Base-by-base conservation (phyloP, 2,329 filamentous ascomycete genomes). In the Colletotrichum karsti region DNA sequence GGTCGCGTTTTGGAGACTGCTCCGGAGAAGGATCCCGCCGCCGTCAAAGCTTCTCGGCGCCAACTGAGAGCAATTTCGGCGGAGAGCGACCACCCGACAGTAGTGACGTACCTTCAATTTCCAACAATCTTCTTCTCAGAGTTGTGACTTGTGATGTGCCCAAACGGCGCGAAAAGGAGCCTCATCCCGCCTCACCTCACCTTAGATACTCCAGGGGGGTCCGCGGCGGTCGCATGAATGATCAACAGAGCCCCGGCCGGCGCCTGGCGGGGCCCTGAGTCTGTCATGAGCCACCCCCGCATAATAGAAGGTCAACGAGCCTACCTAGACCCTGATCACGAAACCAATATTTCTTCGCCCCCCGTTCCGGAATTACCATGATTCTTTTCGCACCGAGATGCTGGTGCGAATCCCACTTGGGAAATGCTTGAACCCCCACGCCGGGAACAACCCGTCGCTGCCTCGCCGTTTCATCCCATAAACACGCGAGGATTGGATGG, bases 401-500 rank as follows among this genome's bases (percentile, higher is more conserved):
- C 18, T 20, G 35, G 35, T n/a, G n/a, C n/a, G n/a, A n/a, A n/a
- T n/a, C n/a, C n/a, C n/a, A n/a, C n/a, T n/a, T n/a, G n/a, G n/a
- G n/a, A n/a, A n/a, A n/a, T n/a, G 33, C 24, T 28, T 15, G 46
- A 46, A 7, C 20, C 20, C 28, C 50, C 37, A 56, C 59, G 50
- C 37, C 28, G 15, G 39, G 48, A n/a, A 13, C 39, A 22, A n/a
- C n/a, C n/a, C 53, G 22, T n/a, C 22, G 13, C n/a, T 30, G 53
- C 20, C 28, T 39, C n/a, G 6, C 12, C 20, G 56, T 54, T 65
- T 54, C 62, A 33, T 54, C 62, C 22, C 30, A 26, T 65, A 37
- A 61, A 22, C 12, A 35, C 22, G 18, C n/a, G 28, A 22, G n/a
- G 22, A 46, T 24, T 28, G 8, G 26, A 61, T 33, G 56, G 39